Base-by-base conservation (phyloP, 805 yeast species). In the Wickerhamomyces rabaulensis region DNA sequence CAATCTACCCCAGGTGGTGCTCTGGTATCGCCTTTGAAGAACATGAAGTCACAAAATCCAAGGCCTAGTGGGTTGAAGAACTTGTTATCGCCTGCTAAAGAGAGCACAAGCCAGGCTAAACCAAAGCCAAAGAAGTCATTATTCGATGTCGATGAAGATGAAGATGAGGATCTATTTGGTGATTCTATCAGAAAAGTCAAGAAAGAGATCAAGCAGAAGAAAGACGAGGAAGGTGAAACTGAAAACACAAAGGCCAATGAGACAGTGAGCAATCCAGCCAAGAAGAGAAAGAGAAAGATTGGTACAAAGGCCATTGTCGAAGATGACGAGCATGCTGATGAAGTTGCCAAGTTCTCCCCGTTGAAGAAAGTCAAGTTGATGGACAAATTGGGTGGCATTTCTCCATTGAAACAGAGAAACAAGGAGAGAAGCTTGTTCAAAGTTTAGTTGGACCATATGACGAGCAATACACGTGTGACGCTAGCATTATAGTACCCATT, bases 111-210 rank as follows among this genome's bases (percentile, higher is more conserved):
- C 8, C n/a, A 12, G 16, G 29, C 43, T 16, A 37, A 38, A 9
- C n/a, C 20, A 23, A 49, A 51, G 40, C 45, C 50, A 36, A 55
- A 51, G 36, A 45, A 50, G 4, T 54, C 64, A 2, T 25, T 57
- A 13, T 62, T 58, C 40, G 65, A 61, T 40, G 59, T 53, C 17
- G 62, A 60, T 20, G 65, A 57, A 3, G 57, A 53, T 3, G 62
- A 60, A 17, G 62, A 58, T n/a, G 60, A 58, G 23, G 64, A 59
- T 40, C 27, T 60, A 22, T 60, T 60, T 31, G 48, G 52, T 10
- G 40, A 45, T 10, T 33, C 54, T 5, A 44, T 55, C 2, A 53
- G 44, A 45, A 58, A 53, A 16, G 21, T 40, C 12, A 47, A 60
- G 38, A 51, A 51, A 35, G 49, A 44, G 17, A 17, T 17, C 36